These are phyloP conservation scores for Aspergillus sp. DNA, from an alignment of 2,329 filamentous ascomycete species.

Conservation along the genomic window DNA sequence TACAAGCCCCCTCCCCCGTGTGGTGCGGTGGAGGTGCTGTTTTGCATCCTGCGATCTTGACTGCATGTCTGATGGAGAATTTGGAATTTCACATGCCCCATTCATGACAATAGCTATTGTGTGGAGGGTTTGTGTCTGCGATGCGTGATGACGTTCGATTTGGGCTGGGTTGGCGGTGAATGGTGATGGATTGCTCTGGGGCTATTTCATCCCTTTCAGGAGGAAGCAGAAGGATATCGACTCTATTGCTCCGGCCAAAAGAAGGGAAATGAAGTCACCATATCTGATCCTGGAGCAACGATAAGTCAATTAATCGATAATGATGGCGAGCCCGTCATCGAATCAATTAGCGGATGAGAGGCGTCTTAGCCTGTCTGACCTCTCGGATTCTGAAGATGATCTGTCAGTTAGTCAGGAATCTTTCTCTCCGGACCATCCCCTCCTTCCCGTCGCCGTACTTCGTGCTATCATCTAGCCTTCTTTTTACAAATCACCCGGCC, in stretches of 20 bases:
- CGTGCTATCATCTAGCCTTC: neutral
- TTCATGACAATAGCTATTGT: conserved; percentile 1
- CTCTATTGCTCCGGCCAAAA: neutral
- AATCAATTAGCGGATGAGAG: conserved; percentile 4
- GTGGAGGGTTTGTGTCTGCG: neutral
- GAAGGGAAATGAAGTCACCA: neutral
- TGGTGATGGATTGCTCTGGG: neutral
- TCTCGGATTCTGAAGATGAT: conserved; percentile 6
- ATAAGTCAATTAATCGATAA: conserved; percentile 1
- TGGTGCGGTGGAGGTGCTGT: neutral
- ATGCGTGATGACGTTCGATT: neutral
- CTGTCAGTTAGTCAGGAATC: neutral
- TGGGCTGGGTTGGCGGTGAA: neutral
- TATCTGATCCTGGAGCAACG: neutral
- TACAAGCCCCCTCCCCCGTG: neutral
- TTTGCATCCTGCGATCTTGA: conserved; percentile 1
- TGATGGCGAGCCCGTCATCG: neutral
- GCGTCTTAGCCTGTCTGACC: conserved; percentile 9
- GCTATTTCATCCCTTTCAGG: neutral
- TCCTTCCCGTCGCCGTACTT: neutral
- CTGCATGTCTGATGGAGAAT: neutral
- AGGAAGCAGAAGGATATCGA: neutral
- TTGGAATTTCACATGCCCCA: conserved; percentile 11
- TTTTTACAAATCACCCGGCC: neutral
- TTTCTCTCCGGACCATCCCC: neutral